Evolutionary conservation across 2,329 filamentous ascomycete species (phyloP).

Genomic region (Cordyceps farinosa): DNA sequence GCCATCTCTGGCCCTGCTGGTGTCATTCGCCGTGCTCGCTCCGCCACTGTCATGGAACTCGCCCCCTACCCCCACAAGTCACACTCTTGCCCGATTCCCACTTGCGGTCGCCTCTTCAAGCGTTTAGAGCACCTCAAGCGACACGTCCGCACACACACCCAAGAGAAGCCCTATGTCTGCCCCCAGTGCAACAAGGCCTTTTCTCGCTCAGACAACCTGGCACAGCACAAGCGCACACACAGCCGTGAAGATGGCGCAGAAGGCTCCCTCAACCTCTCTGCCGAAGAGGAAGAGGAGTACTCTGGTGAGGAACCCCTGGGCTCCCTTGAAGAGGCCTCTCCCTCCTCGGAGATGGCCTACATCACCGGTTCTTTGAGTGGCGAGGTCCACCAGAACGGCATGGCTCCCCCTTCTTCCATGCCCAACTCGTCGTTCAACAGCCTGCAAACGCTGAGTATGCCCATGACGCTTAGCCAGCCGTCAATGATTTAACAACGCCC

Average conservation of each 20-base stretch:
- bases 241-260: conserved; percentile 62
- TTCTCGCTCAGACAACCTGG: conserved; percentile 96
- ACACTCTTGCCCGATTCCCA: conserved; percentile 98
- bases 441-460: conserved; percentile 60
- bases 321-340: conserved; percentile 74
- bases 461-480: conserved; percentile 60
- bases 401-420: conserved; percentile 21
- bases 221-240: conserved; percentile 85
- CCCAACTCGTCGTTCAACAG: conserved; percentile 48
- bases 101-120: conserved; percentile 96
- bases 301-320: conserved; percentile 81
- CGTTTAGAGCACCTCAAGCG: conserved; percentile 96
- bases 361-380: conserved; percentile 50
- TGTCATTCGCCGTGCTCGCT: conserved; percentile 83
- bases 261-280: conserved; percentile 59
- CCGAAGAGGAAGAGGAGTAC: conserved; percentile 81
- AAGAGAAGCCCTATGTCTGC: conserved; percentile 98
- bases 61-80: conserved; percentile 97
- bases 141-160: conserved; percentile 98
- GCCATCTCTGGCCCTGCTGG: conserved; percentile 68
- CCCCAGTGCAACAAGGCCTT: conserved; percentile 98
- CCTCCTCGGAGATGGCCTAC: conserved; percentile 66
- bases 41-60: conserved; percentile 93
- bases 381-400: conserved; percentile 33
- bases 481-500: conserved; percentile 39